A percentile compares a stretch with the other conserved stretches of the same genome.
These are phyloP conservation scores for Lentinus tigrinus DNA, from an alignment of 768 basidiomycete genomes.

Conservation along the genomic window DNA sequence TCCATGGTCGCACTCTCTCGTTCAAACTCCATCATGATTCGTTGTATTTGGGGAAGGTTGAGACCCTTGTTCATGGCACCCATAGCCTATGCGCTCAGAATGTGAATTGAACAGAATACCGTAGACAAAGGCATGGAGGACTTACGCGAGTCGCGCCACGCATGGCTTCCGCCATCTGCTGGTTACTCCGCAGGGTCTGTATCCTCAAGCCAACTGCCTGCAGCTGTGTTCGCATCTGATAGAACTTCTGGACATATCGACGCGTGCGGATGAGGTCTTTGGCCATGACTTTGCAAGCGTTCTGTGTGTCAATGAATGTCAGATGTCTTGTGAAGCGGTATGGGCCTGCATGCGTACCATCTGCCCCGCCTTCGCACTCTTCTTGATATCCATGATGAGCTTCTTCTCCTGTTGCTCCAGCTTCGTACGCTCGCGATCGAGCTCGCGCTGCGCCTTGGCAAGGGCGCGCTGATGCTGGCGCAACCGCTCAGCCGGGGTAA, in stretches of 20 bases:
- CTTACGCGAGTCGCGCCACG: constrained; percentile 92
- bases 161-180: constrained; percentile 99
- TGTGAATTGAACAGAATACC: not conserved
- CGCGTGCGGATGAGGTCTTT: constrained; percentile 97
- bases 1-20: constrained; percentile 98
- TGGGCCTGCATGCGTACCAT: constrained; percentile 53
- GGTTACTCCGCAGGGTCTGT: constrained; percentile 94
- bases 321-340: not conserved
- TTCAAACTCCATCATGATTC: constrained; percentile 98
- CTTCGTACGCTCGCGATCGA: constrained; percentile 92
- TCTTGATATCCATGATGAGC: constrained; percentile 92
- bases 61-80: constrained; percentile 95
- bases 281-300: constrained; percentile 99
- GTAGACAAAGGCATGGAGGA: constrained; percentile 10
- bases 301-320: constrained; percentile 48
- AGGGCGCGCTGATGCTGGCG: constrained; percentile 96
- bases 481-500: constrained; percentile 95
- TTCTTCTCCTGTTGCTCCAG: constrained; percentile 98
- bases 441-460: constrained; percentile 95
- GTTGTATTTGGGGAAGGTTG: constrained; percentile 91
- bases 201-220: constrained; percentile 95
- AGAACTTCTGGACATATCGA: constrained; percentile 95
- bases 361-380: constrained; percentile 92
- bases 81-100: constrained; percentile 72
- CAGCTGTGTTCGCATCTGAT: constrained; percentile 97